Conservation (phyloP, 106 monocot genomes). For the Dendrobium huoshanense region DNA sequence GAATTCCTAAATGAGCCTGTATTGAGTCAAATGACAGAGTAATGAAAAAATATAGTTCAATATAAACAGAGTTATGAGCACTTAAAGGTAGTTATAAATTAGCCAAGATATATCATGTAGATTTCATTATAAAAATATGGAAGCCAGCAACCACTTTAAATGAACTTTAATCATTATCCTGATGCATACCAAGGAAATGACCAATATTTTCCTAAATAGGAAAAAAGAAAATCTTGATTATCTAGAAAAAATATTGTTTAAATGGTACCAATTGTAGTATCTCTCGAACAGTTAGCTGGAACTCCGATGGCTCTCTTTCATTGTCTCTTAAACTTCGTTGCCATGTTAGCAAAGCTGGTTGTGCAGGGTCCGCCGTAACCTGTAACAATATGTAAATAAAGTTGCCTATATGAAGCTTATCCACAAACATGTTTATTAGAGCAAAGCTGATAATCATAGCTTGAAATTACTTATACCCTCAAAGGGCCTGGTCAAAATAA, state of each 20-base stretch:
- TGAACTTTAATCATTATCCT: not conserved
- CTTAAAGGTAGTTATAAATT: not conserved
- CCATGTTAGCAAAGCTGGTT: slow-evolving; percentile 43
- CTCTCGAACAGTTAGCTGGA: slow-evolving; percentile 34
- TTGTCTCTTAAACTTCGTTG: slow-evolving; percentile 25
- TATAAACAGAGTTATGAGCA: not conserved
- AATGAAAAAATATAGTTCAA: not conserved
- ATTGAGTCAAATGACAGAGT: slow-evolving; percentile 1
- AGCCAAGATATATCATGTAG: not conserved
- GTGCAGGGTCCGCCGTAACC: slow-evolving; percentile 27
- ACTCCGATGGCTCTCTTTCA: slow-evolving; percentile 20
- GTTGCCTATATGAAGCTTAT: not conserved
- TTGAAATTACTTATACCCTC: not conserved
- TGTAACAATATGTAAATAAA: not conserved
- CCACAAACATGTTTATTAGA: not conserved
- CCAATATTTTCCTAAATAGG: not conserved
- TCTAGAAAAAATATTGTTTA: not conserved
- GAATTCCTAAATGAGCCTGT: slow-evolving; percentile 45
- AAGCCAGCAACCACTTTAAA: not conserved
- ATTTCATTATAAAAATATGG: not conserved
- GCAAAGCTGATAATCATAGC: not conserved
- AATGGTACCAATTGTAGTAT: slow-evolving; percentile 36
- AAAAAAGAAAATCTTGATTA: not conserved
- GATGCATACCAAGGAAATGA: not conserved
- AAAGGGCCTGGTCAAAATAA: not conserved